phyloP scores from a whole-genome alignment of 140 eudicot genomes.

The Ambrosia hybrid region DNA sequence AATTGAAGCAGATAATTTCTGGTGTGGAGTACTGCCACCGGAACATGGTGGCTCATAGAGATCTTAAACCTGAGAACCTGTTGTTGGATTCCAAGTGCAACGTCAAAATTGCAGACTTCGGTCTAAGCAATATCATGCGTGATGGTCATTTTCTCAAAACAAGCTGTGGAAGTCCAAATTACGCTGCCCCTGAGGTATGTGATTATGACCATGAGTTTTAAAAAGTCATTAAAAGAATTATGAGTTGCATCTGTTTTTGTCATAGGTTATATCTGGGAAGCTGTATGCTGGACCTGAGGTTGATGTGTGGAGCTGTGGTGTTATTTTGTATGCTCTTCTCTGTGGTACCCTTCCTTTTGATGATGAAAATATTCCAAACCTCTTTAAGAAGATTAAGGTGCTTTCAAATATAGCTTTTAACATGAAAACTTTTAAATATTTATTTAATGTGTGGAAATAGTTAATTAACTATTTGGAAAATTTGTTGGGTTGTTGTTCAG shows the following conservation, averaged over 20 bases:
- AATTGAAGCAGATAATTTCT: conserved; percentile 40
- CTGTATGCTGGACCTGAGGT: conserved; percentile 66
- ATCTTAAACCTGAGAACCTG: conserved; percentile 56
- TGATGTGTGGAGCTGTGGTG: conserved; percentile 70
- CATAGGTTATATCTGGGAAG: conserved; percentile 60
- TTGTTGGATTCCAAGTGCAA: conserved; percentile 54
- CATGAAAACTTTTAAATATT: background rate
- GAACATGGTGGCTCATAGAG: conserved; percentile 65
- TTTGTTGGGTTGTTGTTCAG: conserved; percentile 27
- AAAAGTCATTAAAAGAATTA: no score
- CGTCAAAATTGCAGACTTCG: conserved; percentile 62
- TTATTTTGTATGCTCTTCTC: conserved; percentile 56
- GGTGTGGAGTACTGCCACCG: conserved; percentile 68
- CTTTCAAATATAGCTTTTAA: background rate
- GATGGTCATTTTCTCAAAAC: conserved; percentile 65
- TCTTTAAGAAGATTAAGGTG: conserved; percentile 63
- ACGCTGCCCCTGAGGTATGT: conserved; percentile 64
- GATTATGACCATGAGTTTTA: background rate
- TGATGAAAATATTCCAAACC: conserved; percentile 61
- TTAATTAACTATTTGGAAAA: conserved; percentile 2
- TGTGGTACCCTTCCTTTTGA: conserved; percentile 69
- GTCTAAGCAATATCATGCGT: conserved; percentile 62
- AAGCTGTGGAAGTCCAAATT: conserved; percentile 64
- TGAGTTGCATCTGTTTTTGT: background rate
- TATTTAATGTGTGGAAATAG: background rate